phyloP scores from a whole-genome alignment of 352 stramenopile genomes.

The Globisporangium recalcitrans region DNA sequence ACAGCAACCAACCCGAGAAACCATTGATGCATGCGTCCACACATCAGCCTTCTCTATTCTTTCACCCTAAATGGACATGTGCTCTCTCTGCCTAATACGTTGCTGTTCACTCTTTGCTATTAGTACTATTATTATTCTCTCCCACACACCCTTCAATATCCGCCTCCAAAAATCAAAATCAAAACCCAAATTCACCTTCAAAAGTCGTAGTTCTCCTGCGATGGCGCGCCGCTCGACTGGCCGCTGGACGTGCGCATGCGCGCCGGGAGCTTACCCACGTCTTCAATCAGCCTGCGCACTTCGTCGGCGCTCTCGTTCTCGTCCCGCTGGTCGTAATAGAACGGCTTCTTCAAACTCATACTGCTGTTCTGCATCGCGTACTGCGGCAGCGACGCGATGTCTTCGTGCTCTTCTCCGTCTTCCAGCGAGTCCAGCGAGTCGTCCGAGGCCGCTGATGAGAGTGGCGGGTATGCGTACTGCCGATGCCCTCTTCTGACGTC shows the following conservation, averaged over 20 bases:
- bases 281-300: slow-evolving; percentile 54
- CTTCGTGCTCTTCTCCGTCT: slow-evolving; percentile 15
- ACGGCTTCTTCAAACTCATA: background rate
- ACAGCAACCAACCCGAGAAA: too few species aligned
- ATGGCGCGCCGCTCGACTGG: slow-evolving; percentile 45
- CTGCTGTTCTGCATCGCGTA: slow-evolving; percentile 8
- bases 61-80: too few species aligned
- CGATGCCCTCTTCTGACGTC: background rate
- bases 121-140: too few species aligned
- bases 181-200: too few species aligned
- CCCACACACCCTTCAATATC: too few species aligned
- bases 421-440: slow-evolving; percentile 9
- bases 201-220: slow-evolving; percentile 48
- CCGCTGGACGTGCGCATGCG: slow-evolving; percentile 49
- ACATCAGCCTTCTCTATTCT: too few species aligned
- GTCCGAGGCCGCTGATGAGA: background rate
- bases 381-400: slow-evolving; percentile 16
- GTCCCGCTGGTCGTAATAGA: background rate
- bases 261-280: slow-evolving; percentile 34
- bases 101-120: too few species aligned
- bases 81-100: too few species aligned
- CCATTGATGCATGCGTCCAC: too few species aligned
- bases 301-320: slow-evolving; percentile 37
- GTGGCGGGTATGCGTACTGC: background rate
- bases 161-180: too few species aligned